Evolutionary conservation across 108 stramenopile genomes (phyloP), one percentile per base, ranked within the genome.

Genomic region (Discostella pseudostelligera): DNA sequence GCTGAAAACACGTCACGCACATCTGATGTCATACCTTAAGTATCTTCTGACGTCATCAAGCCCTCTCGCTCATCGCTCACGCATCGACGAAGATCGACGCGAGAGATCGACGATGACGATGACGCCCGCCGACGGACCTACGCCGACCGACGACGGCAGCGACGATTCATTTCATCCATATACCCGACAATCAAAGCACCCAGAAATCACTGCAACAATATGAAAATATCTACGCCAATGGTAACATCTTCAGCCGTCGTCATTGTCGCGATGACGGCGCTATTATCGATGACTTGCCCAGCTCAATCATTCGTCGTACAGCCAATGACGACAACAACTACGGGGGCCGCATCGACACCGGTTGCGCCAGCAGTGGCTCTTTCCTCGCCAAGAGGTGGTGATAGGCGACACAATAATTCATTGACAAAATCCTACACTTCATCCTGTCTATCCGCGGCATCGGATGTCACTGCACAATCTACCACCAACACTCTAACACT

Each of bases 401-500:
- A 43, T 3, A n/a, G n/a, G 1, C 3, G 42, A 12, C 12, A 11
- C 42, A 43, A 2, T 2, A 43, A 43, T 2, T n/a, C n/a, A n/a
- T 43, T 2, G 4, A 43, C 42, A 53, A 53, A 29, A 45, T 21
- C 42, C 12, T 16, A 36, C 8, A 59, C 60, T 26, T 44, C 60
- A n/a, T 22, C 24, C n/a, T 11, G 11, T 40, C 40, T 61, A 39
- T 29, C 42, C 16, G 21, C 42, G 13, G 4, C 59, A 6, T 32
- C 42, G 5, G 32, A 32, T 5, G 32, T 32, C 32, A 32, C 32
- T 32, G 32, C 4, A 32, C 32, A 32, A 61, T 46, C 67, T 17
- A 59, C 58, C 17, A 45, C 45, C 62, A 16, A 53, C 12, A 62
- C 48, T 14, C 70, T 81, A 7, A 54, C 80, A 0, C 48, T 83